Conservation (phyloP, 192 early-diverging fungal genomes). For the Linnemannia schmuckeri region DNA sequence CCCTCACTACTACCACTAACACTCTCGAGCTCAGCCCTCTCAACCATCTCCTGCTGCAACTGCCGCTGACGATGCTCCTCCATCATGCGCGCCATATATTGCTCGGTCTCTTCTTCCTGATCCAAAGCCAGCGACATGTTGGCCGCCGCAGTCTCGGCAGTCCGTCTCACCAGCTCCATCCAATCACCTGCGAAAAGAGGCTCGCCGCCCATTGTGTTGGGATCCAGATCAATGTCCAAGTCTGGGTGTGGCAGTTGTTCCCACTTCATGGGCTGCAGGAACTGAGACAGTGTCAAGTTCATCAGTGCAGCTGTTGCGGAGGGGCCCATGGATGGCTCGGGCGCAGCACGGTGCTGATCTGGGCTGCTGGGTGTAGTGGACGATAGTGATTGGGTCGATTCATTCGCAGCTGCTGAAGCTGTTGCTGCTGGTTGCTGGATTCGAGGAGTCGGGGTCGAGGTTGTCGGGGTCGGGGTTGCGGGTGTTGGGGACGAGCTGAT, state of each 20-base stretch:
- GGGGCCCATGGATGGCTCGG: background rate
- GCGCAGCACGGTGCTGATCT: background rate
- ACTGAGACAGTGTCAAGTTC: slow-evolving; percentile 14
- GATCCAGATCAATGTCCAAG: slow-evolving; percentile 49
- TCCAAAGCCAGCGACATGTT: slow-evolving; percentile 48
- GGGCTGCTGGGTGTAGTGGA: background rate
- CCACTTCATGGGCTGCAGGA: slow-evolving; percentile 44
- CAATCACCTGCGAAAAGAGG: slow-evolving; percentile 45
- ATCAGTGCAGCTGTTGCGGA: slow-evolving; percentile 14
- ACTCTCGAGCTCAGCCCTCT: background rate
- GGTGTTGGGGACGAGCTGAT: slow-evolving; percentile 21
- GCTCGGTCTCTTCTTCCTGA: slow-evolving; percentile 45
- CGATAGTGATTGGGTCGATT: background rate
- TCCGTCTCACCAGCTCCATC: slow-evolving; percentile 28
- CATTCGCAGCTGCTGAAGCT: background rate
- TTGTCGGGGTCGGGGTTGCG: slow-evolving; percentile 11
- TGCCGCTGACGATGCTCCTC: background rate
- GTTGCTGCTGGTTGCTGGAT: background rate
- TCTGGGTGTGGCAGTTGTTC: slow-evolving; percentile 49
- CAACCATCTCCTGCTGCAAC: background rate
- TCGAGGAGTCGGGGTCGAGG: slow-evolving; percentile 2
- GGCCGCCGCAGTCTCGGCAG: slow-evolving; percentile 34
- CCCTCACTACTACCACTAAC: background rate
- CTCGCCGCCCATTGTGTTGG: slow-evolving; percentile 31
- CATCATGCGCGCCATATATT: slow-evolving; percentile 26